Evolutionary conservation across 768 basidiomycete species (phyloP), one percentile per base, ranked within the genome.

Genomic region (Phlegmacium glaucopus): DNA sequence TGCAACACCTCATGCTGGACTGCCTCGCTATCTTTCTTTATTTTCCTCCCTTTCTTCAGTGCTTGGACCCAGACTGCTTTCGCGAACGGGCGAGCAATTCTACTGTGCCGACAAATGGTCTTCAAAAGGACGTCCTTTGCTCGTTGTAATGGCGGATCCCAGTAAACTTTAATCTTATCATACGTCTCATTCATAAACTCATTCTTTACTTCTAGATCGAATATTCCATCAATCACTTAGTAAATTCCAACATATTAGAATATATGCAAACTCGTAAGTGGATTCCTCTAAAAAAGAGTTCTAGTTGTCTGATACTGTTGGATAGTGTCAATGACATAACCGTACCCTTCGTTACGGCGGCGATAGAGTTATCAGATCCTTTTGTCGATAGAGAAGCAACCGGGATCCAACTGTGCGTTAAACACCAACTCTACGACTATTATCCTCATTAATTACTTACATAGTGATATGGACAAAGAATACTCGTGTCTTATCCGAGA

Each of bases 81-180:
- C 86, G 5, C 71, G 91, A 45, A 90, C 91, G 0, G 92, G 92
- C 6, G 78, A 87, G 47, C 88, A 90, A 50, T 84, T 90, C 54
- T 90, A 79, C 59, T 82, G 76, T 45, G 72, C 70, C 0, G 91
- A 94, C 64, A 78, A 79, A 52, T 94, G 85, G 82, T 78, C 80
- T 6, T 69, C 75, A 4, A 77, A 70, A 39, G 87, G 88, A 7
- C 71, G 81, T 42, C 77, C 87, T 5, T 63, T 93, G 9, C 57
- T 93, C 9, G 79, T 87, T 47, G 78, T 90, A 37, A 84, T 92
- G 79, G 84, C 87, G 9, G 90, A 94, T 66, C 86, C 87, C 51
- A 72, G 86, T 82, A 55, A 57, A 72, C 57, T 26, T n/a, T 28
- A 13, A 15, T 13, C 7, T 29, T 11, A 15, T 22, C 26, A 11